Base-by-base conservation (phyloP, 108 stramenopile genomes). In the Stephanodiscus minutulus region DNA sequence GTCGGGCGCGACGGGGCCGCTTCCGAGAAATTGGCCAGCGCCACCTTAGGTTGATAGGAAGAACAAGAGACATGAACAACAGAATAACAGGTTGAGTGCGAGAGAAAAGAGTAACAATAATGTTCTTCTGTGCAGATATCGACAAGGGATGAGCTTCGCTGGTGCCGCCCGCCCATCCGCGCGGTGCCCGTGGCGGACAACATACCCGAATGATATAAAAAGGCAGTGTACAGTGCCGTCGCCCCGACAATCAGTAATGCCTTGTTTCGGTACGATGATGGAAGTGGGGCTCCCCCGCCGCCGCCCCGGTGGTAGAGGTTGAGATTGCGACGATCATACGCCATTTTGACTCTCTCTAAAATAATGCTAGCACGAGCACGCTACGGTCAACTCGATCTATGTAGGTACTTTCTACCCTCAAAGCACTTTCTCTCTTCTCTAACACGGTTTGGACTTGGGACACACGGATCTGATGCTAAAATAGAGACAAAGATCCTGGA, bases 191-290 rank as follows among this genome's bases (percentile, higher is more conserved):
- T 53, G 22, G 27, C 11, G 27, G 55, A 36, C 36, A 15, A 60
- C 86, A 63, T 56, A 91, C 87, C 89, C 68, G 76, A 78, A 72
- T 79, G 79, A 77, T 90, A 90, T 35, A 90, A 62, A 68, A 90
- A 90, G 4, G 89, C 88, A 15, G 91, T 90, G 68, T 93, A 93
- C 8, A 88, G 31, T 10, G 83, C 81, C 21, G 88, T 90, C 10
- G 79, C 85, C 17, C 66, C 27, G 24, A 83, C 62, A 39, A 89
- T 85, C n/a, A 81, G 36, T 0, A 73, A 49, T 28, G 78, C 78
- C 62, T 89, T 90, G 76, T 90, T 89, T 41, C 89, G 88, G 71
- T 92, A 89, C 18, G 83, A 82, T 10, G 87, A 55, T 27, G 85
- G 82, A 17, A 79, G 61, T 41, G 70, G 66, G 28, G 54, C 73